A percentile compares a stretch with the other conserved stretches of the same genome.
phyloP scores from a whole-genome alignment of 2,329 filamentous ascomycete species.

The Aspergillus brasiliensis region DNA sequence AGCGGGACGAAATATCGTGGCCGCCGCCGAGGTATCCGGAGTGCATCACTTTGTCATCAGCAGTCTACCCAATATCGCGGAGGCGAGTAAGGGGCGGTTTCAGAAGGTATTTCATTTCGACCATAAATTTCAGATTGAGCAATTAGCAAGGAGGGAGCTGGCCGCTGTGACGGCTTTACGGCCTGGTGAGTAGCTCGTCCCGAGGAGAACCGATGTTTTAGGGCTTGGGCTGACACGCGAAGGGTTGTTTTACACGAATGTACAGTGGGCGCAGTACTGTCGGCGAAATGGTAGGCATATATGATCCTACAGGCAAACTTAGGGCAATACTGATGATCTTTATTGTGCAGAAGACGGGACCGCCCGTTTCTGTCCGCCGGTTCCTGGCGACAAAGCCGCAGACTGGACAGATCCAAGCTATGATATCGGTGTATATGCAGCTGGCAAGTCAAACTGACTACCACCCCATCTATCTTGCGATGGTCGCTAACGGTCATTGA shows the following conservation, averaged over 20 bases:
- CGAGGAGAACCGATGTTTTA: not conserved
- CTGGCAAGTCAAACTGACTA: slow-evolving; percentile 9
- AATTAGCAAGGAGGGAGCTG: slow-evolving; percentile 15
- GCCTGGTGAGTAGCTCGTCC: slow-evolving; percentile 17
- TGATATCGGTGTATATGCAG: slow-evolving; percentile 22
- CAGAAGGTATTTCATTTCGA: slow-evolving; percentile 19
- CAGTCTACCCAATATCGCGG: slow-evolving; percentile 20
- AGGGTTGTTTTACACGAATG: slow-evolving; percentile 22
- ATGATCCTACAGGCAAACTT: not conserved
- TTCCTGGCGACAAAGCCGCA: slow-evolving; percentile 11
- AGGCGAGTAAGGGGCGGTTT: slow-evolving; percentile 13
- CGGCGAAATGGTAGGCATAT: not conserved
- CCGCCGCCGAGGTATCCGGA: slow-evolving; percentile 16
- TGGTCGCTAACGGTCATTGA: too few relatives aligned
- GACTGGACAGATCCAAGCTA: slow-evolving; percentile 22
- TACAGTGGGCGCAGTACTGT: slow-evolving; percentile 18
- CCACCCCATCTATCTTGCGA: too few relatives aligned
- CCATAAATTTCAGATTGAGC: slow-evolving; percentile 18
- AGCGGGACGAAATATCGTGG: slow-evolving; percentile 21
- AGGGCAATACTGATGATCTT: not conserved
- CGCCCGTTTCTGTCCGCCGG: slow-evolving; percentile 19
- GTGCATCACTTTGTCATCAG: slow-evolving; percentile 23
- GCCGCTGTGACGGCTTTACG: slow-evolving; percentile 15
- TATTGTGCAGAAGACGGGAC: slow-evolving; percentile 13
- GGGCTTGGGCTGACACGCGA: not conserved